Percentiles rank a stretch among this genome's conserved stretches.
phyloP scores from a whole-genome alignment of 768 basidiomycete genomes.

The Serendipita sp. region DNA sequence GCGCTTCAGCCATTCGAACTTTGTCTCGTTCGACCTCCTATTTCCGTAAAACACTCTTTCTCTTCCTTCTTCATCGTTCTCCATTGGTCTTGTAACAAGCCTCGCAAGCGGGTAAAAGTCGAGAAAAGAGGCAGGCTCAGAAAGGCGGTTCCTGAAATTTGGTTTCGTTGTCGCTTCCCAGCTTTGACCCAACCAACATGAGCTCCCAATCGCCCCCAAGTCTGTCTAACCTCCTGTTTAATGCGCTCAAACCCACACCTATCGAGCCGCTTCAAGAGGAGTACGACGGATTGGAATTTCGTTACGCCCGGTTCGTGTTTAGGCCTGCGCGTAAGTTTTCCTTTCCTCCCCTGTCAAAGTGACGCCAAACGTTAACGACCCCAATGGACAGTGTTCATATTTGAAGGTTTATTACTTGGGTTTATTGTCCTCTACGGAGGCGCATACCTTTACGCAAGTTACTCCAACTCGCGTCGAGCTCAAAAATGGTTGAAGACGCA shows the following conservation, averaged over 20 bases:
- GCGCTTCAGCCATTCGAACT: not conserved
- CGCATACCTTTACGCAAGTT: constrained; percentile 44
- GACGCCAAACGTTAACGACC: not conserved
- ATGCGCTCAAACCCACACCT: constrained; percentile 30
- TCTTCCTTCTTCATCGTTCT: not conserved
- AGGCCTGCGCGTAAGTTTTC: constrained; percentile 53
- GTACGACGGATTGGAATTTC: constrained; percentile 61
- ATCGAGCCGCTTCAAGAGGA: constrained; percentile 32
- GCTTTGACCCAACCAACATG: too few relatives aligned
- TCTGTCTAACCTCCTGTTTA: not conserved
- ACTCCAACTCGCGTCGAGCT: constrained; percentile 41
- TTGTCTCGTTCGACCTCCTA: not conserved
- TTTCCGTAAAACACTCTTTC: not conserved
- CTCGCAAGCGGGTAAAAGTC: not conserved
- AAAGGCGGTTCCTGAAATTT: not conserved
- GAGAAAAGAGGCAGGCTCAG: not conserved
- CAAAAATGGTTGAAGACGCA: constrained; percentile 50
- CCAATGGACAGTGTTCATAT: constrained; percentile 36
- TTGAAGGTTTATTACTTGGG: constrained; percentile 42
- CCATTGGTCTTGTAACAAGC: not conserved
- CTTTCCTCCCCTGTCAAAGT: not conserved
- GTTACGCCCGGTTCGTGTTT: constrained; percentile 63
- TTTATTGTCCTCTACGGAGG: constrained; percentile 40
- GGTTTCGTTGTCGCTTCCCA: not conserved
- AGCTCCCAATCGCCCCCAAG: not conserved